These are phyloP conservation scores for Onygena corvina DNA, from an alignment of 2,329 filamentous ascomycete genomes.

Conservation along the genomic window DNA sequence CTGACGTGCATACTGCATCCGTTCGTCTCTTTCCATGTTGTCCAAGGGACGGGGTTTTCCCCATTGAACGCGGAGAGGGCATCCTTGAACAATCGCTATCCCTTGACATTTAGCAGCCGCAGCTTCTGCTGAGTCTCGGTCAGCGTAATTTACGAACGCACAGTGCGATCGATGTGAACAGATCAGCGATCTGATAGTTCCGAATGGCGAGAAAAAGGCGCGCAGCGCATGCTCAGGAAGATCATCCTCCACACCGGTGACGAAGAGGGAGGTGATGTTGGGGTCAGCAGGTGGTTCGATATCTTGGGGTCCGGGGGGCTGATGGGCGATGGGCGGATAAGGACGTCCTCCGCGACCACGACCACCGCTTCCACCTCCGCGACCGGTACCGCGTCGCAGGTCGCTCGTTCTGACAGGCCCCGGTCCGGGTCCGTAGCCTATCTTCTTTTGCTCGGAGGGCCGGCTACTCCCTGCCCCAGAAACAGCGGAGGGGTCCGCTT, in stretches of 20 bases:
- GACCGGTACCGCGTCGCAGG: conserved; percentile 37
- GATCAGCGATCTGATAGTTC: conserved; percentile 81
- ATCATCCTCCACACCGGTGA: conserved; percentile 93
- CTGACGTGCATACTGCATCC: conserved; percentile 67
- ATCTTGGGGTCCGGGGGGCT: conserved; percentile 72
- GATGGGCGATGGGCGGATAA: conserved; percentile 58
- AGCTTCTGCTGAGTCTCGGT: conserved; percentile 68
- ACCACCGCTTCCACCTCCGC: conserved; percentile 35
- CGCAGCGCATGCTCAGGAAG: conserved; percentile 84
- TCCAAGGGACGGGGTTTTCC: conserved; percentile 85
- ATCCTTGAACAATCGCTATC: conserved; percentile 77
- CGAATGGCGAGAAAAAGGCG: conserved; percentile 77
- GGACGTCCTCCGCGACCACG: conserved; percentile 42
- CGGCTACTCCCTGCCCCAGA: conserved; percentile 16
- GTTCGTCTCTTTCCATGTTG: conserved; percentile 76
- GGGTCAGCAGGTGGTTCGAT: conserved; percentile 71
- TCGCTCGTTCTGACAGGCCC: conserved; percentile 71
- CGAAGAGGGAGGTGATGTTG: conserved; percentile 84
- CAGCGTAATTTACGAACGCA: conserved; percentile 90
- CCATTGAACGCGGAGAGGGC: conserved; percentile 82
- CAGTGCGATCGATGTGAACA: conserved; percentile 97
- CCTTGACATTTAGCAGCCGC: conserved; percentile 79
- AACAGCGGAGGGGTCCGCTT: conserved; percentile 33
- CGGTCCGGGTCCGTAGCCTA: conserved; percentile 44
- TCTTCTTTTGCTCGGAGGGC: conserved; percentile 35